Evolutionary conservation across 495 filamentous ascomycete species (phyloP), one percentile per base, ranked within the genome.

Genomic region (Bryoglossum gracile): DNA sequence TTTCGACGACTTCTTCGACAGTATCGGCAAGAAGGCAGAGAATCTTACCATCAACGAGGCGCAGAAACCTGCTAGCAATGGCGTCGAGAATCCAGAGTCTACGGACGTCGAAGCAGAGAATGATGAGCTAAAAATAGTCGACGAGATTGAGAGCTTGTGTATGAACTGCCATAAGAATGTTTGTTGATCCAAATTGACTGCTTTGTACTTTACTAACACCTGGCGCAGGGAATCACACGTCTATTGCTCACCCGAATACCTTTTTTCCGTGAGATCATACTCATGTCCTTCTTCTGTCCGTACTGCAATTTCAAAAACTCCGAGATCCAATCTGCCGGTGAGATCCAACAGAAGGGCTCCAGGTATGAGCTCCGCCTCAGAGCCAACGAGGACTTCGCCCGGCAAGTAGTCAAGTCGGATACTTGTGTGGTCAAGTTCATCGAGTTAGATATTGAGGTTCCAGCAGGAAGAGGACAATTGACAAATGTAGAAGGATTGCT

Each of bases 271-370:
- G 92, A 99, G 63, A 80, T 97, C 50, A 87, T 99, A 53, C 77
- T 99, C 54, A 94, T 95, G 80, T 95, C 89, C 38, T 99, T 99
- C 70, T 78, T 78, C 51, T 99, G 92, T 68, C 76, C 83, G 1
- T 77, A 95, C 62, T 99, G 92, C 69, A 66, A 80, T 62, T 87
- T 94, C 65, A 74, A 79, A 47, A 91, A 96, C 71, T 89, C 89
- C 63, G 87, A 94, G 59, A 81, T 97, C 48, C 89, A 95, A 61
- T 80, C 89, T 6, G 92, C 92, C 8, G 85, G 85, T 26, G 79
- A 86, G 54, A 92, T 96, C 53, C 92, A 96, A 67, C 83, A 89
- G 62, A 84, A 84, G 46, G 92, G 94, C 21, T 70, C 73, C n/a
- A 82, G 79, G 51, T 92, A 89, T 64, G 77, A 84, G 17, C 72